Evolutionary conservation across 2,329 filamentous ascomycete species (phyloP).

Genomic region (Aspergillus sergii): DNA sequence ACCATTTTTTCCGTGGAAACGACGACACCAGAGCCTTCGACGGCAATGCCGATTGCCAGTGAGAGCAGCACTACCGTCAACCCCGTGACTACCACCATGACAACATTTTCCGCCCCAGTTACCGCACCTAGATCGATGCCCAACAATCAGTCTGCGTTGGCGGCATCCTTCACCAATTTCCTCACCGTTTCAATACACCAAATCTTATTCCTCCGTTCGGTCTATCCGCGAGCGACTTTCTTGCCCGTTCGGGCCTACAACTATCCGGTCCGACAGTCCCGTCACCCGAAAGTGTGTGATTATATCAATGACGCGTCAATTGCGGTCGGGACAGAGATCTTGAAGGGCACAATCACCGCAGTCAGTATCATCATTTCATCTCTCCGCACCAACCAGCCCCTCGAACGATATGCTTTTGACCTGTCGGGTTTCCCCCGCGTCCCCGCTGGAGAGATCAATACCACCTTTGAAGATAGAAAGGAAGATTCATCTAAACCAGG

Average conservation of each 20-base stretch:
- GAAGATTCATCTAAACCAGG: slow-evolving; percentile 38
- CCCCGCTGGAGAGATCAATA: slow-evolving; percentile 50
- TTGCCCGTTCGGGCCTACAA: slow-evolving; percentile 79
- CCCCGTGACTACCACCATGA: slow-evolving; percentile 39
- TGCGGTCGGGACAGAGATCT: slow-evolving; percentile 70
- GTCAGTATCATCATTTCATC: slow-evolving; percentile 61
- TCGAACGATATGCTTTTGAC: slow-evolving; percentile 65
- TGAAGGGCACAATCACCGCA: slow-evolving; percentile 58
- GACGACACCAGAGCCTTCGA: slow-evolving; percentile 33
- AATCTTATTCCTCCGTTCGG: slow-evolving; percentile 76
- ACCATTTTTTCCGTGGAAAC: slow-evolving; percentile 38
- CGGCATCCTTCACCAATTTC: slow-evolving; percentile 75
- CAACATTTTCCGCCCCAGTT: slow-evolving; percentile 43
- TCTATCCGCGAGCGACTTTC: slow-evolving; percentile 80
- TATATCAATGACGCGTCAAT: slow-evolving; percentile 83
- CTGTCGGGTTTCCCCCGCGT: slow-evolving; percentile 59
- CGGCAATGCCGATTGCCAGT: slow-evolving; percentile 46
- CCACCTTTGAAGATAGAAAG: slow-evolving; percentile 50
- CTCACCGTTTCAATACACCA: slow-evolving; percentile 82
- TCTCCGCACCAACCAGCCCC: slow-evolving; percentile 52
- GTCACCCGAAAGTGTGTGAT: slow-evolving; percentile 80
- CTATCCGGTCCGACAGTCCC: slow-evolving; percentile 79
- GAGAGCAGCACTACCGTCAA: slow-evolving; percentile 42
- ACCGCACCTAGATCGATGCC: slow-evolving; percentile 46
- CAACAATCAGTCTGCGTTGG: slow-evolving; percentile 59